Conservation (phyloP, 1,284 basidiomycete species). For the Tilletia setariae region DNA sequence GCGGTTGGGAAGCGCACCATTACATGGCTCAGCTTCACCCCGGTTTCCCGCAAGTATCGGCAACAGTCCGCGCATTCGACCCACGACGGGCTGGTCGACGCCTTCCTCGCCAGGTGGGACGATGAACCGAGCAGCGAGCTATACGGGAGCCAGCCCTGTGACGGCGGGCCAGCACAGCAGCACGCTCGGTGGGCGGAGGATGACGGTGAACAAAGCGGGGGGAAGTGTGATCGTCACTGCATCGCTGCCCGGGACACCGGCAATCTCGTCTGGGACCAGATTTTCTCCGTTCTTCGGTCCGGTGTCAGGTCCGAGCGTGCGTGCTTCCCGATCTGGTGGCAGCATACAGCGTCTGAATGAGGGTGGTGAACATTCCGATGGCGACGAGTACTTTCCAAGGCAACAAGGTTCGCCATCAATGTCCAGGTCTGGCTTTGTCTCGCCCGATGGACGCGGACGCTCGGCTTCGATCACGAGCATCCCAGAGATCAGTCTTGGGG, state of each 20-base stretch:
- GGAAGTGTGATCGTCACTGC: too few species aligned
- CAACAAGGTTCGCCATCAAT: too few species aligned
- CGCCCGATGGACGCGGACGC: not conserved
- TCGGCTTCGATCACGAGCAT: conserved; percentile 5
- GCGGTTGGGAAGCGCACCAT: not conserved
- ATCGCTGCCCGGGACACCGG: too few species aligned
- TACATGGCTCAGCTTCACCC: not conserved
- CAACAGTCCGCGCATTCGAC: not conserved
- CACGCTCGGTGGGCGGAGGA: too few species aligned
- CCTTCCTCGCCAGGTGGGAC: too few species aligned
- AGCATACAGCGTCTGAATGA: not conserved
- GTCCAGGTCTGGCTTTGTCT: too few species aligned
- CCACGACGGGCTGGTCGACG: not conserved
- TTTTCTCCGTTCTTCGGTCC: too few species aligned
- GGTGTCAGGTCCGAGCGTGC: not conserved
- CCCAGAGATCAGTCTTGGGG: conserved; percentile 11
- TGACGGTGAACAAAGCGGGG: too few species aligned
- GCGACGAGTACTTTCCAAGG: too few species aligned
- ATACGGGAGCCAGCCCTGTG: not conserved
- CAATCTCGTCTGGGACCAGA: too few species aligned
- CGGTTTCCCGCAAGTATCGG: not conserved
- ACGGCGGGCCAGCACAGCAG: not conserved
- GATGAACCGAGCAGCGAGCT: not conserved
- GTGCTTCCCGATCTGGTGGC: not conserved
- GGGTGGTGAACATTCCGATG: too few species aligned